Base-by-base conservation (phyloP, 169 alveolate genomes). In the Toxoplasma gondii region DNA sequence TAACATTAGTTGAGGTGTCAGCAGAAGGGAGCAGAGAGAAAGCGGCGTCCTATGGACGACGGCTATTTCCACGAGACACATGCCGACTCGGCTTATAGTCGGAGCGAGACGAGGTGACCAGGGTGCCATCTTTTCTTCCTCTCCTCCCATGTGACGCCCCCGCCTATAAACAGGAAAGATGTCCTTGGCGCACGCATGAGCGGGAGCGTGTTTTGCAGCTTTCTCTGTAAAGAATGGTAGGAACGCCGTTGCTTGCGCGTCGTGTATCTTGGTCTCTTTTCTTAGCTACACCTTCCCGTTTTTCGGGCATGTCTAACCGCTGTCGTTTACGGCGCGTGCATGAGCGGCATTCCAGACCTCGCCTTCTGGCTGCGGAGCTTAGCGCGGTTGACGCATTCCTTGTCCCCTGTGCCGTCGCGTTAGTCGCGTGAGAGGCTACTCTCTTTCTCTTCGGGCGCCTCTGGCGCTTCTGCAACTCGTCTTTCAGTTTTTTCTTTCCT, bases 131-230 rank as follows among this genome's bases (percentile, higher is more conserved):
- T 64, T 64, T 64, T 64, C 74, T 64, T 31, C 1, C 74, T 31
- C 74, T 64, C 74, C 74, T 64, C n/a, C 34, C 74, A 22, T n/a
- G 74, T 64, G 74, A 31, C 74, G n/a, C 74, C 74, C 74, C 34
- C 74, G 74, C 74, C 74, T 4, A 16, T 12, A 27, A 9, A n/a
- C 84, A n/a, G 43, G 44, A 36, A 10, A 31, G 43, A 44, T 34
- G 81, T 74, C 39, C 43, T n/a, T 41, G n/a, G 84, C 44, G 43
- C 84, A n/a, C 84, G 84, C 44, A 36, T 31, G 84, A 74, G 43
- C 84, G 43, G 19, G 43, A 41, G 84, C 84, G 84, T n/a, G 45
- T 22, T 74, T 36, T 74, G 27, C 84, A 5, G 9, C 81, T 69
- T 36, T 74, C n/a, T 36, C 39, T 36, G 16, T 44, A 4, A 4